Percentiles rank a stretch among this genome's conserved stretches.
These are phyloP conservation scores for Prunella vulgaris DNA, from an alignment of 257 asterid genomes.

Conservation along the genomic window DNA sequence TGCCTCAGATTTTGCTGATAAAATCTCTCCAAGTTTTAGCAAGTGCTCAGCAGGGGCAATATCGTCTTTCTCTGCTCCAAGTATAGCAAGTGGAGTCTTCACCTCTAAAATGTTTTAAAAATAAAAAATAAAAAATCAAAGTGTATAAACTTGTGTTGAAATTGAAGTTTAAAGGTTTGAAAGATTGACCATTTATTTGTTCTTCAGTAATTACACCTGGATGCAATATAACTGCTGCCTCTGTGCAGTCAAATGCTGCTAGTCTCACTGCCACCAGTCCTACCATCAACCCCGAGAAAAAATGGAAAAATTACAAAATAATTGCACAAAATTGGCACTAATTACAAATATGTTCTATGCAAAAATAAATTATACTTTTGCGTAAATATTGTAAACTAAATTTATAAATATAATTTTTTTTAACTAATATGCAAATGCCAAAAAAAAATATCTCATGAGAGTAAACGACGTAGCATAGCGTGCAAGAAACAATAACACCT, in stretches of 20 bases:
- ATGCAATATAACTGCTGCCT: slow-evolving; percentile 62
- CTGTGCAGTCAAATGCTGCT: slow-evolving; percentile 48
- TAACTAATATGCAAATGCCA: too few relatives aligned
- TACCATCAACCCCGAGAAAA: slow-evolving; percentile 8
- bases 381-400: too few relatives aligned
- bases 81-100: slow-evolving; percentile 47
- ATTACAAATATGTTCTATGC: too few relatives aligned
- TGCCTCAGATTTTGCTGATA: slow-evolving; percentile 47
- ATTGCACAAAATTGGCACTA: too few relatives aligned
- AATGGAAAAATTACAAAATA: background rate
- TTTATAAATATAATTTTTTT: too few relatives aligned
- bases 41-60: slow-evolving; percentile 39
- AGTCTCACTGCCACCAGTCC: slow-evolving; percentile 46
- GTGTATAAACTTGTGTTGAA: background rate
- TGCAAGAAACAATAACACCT: too few relatives aligned
- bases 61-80: slow-evolving; percentile 58
- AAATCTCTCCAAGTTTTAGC: slow-evolving; percentile 30
- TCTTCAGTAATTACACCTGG: slow-evolving; percentile 60
- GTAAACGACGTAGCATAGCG: too few relatives aligned
- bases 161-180: background rate
- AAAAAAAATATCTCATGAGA: too few relatives aligned
- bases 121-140: background rate
- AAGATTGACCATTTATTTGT: slow-evolving; percentile 48
- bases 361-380: too few relatives aligned
- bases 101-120: slow-evolving; percentile 45